Evolutionary conservation across 352 stramenopile species (phyloP), one percentile per base, ranked within the genome.

Genomic region (Phytophthora sojae): DNA sequence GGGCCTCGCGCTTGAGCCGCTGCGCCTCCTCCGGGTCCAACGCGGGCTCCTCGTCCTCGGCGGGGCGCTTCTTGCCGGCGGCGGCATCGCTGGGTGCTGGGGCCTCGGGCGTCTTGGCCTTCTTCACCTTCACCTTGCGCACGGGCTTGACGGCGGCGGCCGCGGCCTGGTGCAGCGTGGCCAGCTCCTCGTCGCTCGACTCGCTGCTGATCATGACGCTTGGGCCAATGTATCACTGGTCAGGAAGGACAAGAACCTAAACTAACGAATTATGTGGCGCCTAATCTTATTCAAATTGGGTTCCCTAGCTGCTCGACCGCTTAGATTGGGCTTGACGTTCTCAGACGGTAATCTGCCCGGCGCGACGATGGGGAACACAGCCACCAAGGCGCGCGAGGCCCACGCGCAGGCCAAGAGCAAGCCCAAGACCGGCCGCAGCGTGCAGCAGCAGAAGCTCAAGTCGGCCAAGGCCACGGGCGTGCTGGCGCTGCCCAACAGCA

Each of bases 171-270:
- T 91, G 83, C 64, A 92, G 76, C 76, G 81, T 85, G 42, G 85
- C 68, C n/a, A 96, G 77, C 81, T 96, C 89, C 58, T 94, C 89
- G 81, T 96, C 89, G 60, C 89, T 96, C 30, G 89, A 96, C 81
- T 96, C 89, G 82, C 89, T 96, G 81, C 86, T 94, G 75, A 96
- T 96, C 86, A 96, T 96, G 49, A 7, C 25, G 19, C 11, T 44
- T 37, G 37, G 60, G 51, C 42, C 26, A 59, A 58, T 49, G 25
- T 30, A 47, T 19, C 39, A 47, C 39, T 47, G 39, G 39, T 9
- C 39, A 47, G 39, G 39, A 47, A 15, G 39, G 32, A 30, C 26
- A 30, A 30, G 26, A 30, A 30, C 26, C 26, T 30, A 30, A 30
- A 30, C 5, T 30, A 30, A 30, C 26, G 26, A 32, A 9, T 32